Conservation (phyloP, 2,329 filamentous ascomycete genomes). For the Xylariaceae sp. region DNA sequence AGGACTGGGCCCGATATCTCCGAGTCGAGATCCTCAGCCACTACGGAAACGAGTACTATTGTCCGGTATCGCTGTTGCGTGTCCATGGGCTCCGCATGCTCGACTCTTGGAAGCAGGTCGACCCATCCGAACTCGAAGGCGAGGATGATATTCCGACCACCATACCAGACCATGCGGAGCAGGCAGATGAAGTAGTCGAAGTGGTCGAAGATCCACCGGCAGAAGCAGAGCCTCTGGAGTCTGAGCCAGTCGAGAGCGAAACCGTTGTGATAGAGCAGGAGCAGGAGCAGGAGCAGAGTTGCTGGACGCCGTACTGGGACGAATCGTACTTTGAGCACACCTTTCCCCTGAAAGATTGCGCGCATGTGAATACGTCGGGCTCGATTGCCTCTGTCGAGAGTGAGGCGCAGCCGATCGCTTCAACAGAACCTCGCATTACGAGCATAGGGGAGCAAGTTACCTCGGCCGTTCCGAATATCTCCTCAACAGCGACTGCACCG, state of each 20-base stretch:
- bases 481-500: conserved; percentile 15
- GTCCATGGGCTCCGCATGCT: conserved; percentile 96
- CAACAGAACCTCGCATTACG: conserved; percentile 11
- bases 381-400: conserved; percentile 13
- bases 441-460: conserved; percentile 14
- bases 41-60: conserved; percentile 96
- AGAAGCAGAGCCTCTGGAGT: conserved; percentile 21
- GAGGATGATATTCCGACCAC: conserved; percentile 37
- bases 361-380: conserved; percentile 10
- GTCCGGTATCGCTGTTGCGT: conserved; percentile 81
- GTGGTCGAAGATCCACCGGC: conserved; percentile 16
- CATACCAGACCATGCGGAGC: conserved; percentile 30
- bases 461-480: conserved; percentile 11
- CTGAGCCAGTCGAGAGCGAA: conserved; percentile 20
- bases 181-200: conserved; percentile 20
- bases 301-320: conserved; percentile 26
- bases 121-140: conserved; percentile 59
- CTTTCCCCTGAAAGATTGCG: conserved; percentile 20
- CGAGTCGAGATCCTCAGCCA: conserved; percentile 88
- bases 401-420: conserved; percentile 7
- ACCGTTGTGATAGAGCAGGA: conserved; percentile 7
- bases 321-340: conserved; percentile 23
- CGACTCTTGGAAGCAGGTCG: conserved; percentile 83
- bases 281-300: no score
- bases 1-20: conserved; percentile 93